Evolutionary conservation across 306 rosid genomes (phyloP).

Genomic region (Fragaria iinumae): DNA sequence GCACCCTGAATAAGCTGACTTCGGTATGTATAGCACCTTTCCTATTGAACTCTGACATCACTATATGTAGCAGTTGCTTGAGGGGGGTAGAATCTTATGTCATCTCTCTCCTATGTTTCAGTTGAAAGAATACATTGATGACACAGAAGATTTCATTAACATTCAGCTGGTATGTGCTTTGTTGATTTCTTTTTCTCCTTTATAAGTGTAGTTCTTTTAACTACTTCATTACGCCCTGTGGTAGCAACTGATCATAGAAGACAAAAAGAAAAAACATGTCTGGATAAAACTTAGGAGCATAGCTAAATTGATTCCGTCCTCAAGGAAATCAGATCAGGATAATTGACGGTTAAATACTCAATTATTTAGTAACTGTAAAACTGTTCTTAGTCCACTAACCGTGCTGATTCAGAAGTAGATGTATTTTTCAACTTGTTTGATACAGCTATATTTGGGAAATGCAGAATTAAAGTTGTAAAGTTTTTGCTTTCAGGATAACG

Average conservation of each 20-base stretch:
- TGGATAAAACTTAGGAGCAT: neutral
- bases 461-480: neutral
- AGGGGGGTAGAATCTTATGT: constrained; percentile 5
- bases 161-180: constrained; percentile 77
- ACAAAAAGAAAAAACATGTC: neutral
- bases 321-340: neutral
- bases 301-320: neutral
- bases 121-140: constrained; percentile 98
- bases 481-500: constrained; percentile 72
- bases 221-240: neutral
- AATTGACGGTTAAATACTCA: neutral
- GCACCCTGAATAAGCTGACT: constrained; percentile 90
- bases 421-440: neutral
- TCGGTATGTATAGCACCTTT: constrained; percentile 53
- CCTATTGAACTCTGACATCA: constrained; percentile 5
- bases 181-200: neutral
- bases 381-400: neutral
- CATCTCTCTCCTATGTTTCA: constrained; percentile 40
- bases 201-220: neutral
- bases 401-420: neutral
- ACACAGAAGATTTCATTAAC: constrained; percentile 98
- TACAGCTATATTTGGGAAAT: neutral
- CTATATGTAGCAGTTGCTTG: neutral
- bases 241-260: constrained; percentile 5
- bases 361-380: neutral